Conservation (phyloP, 1,284 basidiomycete species). For the Porphyrellus sp. region DNA sequence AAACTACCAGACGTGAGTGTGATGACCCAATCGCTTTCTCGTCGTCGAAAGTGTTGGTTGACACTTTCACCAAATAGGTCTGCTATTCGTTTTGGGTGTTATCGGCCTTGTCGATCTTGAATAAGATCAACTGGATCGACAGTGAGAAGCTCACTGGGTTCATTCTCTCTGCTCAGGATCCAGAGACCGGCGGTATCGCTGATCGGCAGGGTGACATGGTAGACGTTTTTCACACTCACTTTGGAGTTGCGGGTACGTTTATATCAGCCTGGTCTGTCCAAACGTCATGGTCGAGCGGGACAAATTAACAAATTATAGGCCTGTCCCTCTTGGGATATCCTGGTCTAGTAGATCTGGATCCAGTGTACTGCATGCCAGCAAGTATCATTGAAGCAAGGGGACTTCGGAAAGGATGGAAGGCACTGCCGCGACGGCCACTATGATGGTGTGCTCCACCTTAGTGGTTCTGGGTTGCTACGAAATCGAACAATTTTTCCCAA, state of each 20-base stretch:
- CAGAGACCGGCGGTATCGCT: conserved; percentile 89
- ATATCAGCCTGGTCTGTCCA: background rate
- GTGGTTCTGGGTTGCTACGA: conserved; percentile 3
- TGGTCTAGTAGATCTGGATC: conserved; percentile 81
- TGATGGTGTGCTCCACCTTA: conserved; percentile 13
- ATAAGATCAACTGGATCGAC: conserved; percentile 89
- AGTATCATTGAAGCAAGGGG: conserved; percentile 64
- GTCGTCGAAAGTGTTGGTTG: background rate
- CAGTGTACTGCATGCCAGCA: conserved; percentile 95
- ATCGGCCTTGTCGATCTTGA: conserved; percentile 82
- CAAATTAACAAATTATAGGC: conserved; percentile 44
- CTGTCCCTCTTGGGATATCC: conserved; percentile 89
- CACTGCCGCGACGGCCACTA: conserved; percentile 41
- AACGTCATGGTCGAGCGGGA: background rate
- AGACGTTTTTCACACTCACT: conserved; percentile 95
- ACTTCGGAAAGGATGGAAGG: conserved; percentile 67
- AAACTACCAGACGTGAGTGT: conserved; percentile 90
- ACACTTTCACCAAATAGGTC: conserved; percentile 50
- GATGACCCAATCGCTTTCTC: background rate
- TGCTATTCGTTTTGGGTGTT: conserved; percentile 99
- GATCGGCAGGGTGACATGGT: conserved; percentile 92
- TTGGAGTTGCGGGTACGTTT: conserved; percentile 82
- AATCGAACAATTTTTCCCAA: conserved; percentile 6
- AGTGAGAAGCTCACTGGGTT: conserved; percentile 76
- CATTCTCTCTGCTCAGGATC: conserved; percentile 88